Evolutionary conservation across 2,329 filamentous ascomycete genomes (phyloP), one percentile per base, ranked within the genome.

Genomic region (Mollisia scopiformis): DNA sequence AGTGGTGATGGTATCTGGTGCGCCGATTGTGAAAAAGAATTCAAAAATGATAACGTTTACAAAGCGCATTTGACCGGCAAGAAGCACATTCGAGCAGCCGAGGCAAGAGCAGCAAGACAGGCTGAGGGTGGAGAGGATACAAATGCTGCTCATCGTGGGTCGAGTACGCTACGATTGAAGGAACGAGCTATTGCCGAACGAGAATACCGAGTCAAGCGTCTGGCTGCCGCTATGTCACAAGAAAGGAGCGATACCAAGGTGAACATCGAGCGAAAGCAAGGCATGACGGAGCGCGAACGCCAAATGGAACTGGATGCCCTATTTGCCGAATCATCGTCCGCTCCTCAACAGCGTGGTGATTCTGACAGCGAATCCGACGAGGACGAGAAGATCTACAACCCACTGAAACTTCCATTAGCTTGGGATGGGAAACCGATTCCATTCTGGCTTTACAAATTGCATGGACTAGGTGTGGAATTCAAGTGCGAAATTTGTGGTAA

Each of bases 341-440:
- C 73, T 66, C 74, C 75, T 61, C 66, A 75, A 68, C 58, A 77
- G 70, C 66, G 71, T 37, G 73, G 69, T 6, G 83, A 83, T 0
- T 85, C 84, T 0, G 88, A 88, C 1, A 87, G 87, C 11, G 90
- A 92, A 0, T 91, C 89, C 0, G 86, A 88, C 2, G 88, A 92
- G 14, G 90, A 88, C 39, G 93, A 97, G 66, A 93, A 88, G 73
- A 91, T 98, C 62, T 97, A 98, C 82, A 99, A 99, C 75, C 95
- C 95, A 0, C 84, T 99, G 67, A 99, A 99, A 74, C 83, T 99
- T 1, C 95, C 95, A 0, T 83, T 99, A 7, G 94, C 92, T 2
- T 99, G 96, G 96, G 95, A 99, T 68, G 95, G 96, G 69, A 99
- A 99, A 74, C 95, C 96, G 0, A 99, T 99, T 70, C 95, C 96